Percentiles rank a stretch among this genome's conserved stretches.
phyloP scores from a whole-genome alignment of 176 grass and related monocot genomes.

The Aegilops speltoides region DNA sequence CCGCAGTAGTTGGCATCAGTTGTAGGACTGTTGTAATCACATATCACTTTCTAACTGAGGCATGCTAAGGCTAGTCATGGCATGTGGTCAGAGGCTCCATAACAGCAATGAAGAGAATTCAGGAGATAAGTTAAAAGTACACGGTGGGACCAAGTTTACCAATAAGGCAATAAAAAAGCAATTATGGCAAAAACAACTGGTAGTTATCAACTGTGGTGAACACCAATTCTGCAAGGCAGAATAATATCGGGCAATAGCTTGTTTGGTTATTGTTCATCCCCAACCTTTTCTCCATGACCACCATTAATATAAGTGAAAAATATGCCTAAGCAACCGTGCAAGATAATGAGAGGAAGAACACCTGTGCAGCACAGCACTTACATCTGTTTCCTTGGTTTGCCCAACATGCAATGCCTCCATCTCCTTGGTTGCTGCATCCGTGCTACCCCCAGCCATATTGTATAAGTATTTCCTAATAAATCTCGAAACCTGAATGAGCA shows the following conservation, averaged over 20 bases:
- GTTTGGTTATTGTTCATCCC: not conserved
- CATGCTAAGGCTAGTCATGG: not conserved
- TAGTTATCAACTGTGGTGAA: not conserved
- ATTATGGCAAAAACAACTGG: not conserved
- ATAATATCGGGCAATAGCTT: not conserved
- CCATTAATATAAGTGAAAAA: not conserved
- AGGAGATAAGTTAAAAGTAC: not conserved
- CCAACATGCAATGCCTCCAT: constrained; percentile 35
- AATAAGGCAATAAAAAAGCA: not conserved
- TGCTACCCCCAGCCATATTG: constrained; percentile 20
- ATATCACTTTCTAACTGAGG: not conserved
- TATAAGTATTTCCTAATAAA: not conserved
- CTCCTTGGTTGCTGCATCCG: constrained; percentile 28
- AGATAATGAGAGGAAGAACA: not conserved
- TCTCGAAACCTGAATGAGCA: constrained; percentile 22
- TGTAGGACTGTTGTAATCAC: not conserved
- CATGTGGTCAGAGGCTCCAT: not conserved
- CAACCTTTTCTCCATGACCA: not conserved
- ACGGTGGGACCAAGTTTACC: not conserved
- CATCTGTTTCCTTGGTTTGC: constrained; percentile 24
- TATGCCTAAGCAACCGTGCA: not conserved
- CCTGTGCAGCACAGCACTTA: not conserved
- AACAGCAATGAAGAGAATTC: not conserved
- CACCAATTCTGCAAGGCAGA: not conserved
- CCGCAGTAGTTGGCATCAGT: not conserved